Evolutionary conservation across 208 protist species (phyloP).

Genomic region (Kentomonas sorsogonicus): DNA sequence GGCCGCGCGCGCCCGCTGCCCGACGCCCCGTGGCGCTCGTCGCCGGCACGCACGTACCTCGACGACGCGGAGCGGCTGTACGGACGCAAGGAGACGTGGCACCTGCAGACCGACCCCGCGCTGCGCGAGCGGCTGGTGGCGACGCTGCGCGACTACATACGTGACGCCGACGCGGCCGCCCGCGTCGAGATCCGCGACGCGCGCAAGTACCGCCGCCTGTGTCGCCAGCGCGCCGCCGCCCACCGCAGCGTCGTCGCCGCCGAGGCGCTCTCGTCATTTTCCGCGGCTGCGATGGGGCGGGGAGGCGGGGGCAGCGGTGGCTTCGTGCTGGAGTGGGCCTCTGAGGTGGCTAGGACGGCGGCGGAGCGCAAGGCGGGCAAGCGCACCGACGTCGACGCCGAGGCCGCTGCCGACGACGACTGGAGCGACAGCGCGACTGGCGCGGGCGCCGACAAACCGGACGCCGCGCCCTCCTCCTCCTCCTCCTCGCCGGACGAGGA

Average conservation of each 20-base stretch:
- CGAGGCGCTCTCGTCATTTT: constrained; percentile 42
- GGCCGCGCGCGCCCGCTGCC: constrained; percentile 58
- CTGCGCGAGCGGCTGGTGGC: constrained; percentile 71
- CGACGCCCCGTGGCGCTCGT: constrained; percentile 66
- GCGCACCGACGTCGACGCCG: too few species aligned
- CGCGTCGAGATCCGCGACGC: constrained; percentile 60
- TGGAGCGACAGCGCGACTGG: too few species aligned
- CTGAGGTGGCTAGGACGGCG: not conserved
- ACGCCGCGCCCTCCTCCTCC: too few species aligned
- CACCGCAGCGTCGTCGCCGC: constrained; percentile 58
- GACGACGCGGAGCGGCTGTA: constrained; percentile 88
- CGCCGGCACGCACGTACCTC: constrained; percentile 71
- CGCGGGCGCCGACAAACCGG: too few species aligned
- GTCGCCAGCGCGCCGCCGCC: constrained; percentile 38
- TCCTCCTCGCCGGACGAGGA: not conserved
- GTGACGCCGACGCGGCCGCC: constrained; percentile 57
- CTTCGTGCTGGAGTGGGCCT: constrained; percentile 1
- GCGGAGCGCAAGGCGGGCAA: too few species aligned
- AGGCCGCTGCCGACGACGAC: too few species aligned
- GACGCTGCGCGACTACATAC: constrained; percentile 74
- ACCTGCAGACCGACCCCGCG: constrained; percentile 41
- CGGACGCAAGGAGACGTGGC: constrained; percentile 82
- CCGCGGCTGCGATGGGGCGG: constrained; percentile 29
- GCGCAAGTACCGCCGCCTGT: constrained; percentile 56
- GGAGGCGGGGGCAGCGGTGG: too few species aligned